A percentile compares a stretch with the other conserved stretches of the same genome.
Evolutionary conservation across 1,284 basidiomycete species (phyloP).

Genomic region (Mycosarcoma maydis): DNA sequence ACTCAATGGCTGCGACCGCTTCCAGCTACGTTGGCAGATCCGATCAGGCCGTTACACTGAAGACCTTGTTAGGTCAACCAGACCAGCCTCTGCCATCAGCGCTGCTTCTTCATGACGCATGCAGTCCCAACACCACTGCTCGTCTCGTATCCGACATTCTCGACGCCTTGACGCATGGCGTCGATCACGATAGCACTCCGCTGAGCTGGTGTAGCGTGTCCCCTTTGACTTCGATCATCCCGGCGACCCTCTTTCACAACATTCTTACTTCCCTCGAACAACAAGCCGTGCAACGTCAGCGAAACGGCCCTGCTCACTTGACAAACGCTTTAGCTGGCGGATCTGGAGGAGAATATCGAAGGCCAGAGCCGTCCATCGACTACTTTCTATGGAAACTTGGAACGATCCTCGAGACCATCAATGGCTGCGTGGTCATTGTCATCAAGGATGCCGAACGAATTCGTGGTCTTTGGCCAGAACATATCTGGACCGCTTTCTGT

Average conservation of each 20-base stretch:
- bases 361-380: conserved; percentile 40
- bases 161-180: background rate
- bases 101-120: conserved; percentile 43
- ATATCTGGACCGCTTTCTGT: conserved; percentile 53
- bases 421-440: conserved; percentile 35
- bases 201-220: conserved; percentile 28
- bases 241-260: conserved; percentile 40
- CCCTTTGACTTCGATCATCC: conserved; percentile 40
- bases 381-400: conserved; percentile 33
- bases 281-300: conserved; percentile 8
- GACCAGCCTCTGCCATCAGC: conserved; percentile 30
- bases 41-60: conserved; percentile 22
- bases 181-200: conserved; percentile 3
- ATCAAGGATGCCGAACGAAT: conserved; percentile 57
- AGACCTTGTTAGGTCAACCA: conserved; percentile 23
- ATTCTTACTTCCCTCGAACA: conserved; percentile 31
- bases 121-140: conserved; percentile 41
- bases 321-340: conserved; percentile 4
- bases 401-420: conserved; percentile 9
- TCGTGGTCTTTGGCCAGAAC: conserved; percentile 61
- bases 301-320: background rate
- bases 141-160: conserved; percentile 30
- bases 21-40: conserved; percentile 22
- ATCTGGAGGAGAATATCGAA: conserved; percentile 18
- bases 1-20: background rate